Evolutionary conservation across 2,329 filamentous ascomycete species (phyloP).

Genomic region (Neofusicoccum kwambonambiense): DNA sequence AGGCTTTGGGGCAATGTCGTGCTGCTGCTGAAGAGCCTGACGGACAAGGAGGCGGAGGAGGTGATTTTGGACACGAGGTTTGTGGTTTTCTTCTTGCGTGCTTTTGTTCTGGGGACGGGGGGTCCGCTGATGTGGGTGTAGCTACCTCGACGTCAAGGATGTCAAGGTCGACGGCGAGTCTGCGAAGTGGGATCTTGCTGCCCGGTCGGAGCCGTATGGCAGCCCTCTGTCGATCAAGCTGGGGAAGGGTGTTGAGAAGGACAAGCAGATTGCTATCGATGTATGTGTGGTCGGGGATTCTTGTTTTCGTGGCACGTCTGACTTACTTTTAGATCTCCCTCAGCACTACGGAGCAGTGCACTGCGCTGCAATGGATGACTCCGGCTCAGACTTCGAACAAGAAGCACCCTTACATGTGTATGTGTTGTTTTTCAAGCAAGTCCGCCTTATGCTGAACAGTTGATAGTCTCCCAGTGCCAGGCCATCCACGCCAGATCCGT

Average conservation of each 20-base stretch:
- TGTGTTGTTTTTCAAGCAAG: slow-evolving; percentile 19
- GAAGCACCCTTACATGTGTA: slow-evolving; percentile 90
- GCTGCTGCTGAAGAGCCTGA: slow-evolving; percentile 74
- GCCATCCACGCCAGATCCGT: slow-evolving; percentile 92
- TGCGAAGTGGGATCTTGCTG: slow-evolving; percentile 68
- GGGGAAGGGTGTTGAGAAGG: slow-evolving; percentile 46
- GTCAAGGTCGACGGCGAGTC: slow-evolving; percentile 68
- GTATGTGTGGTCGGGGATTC: slow-evolving; percentile 32
- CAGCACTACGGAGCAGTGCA: slow-evolving; percentile 82
- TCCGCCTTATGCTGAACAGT: background rate
- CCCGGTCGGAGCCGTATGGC: slow-evolving; percentile 71
- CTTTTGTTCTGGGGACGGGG: background rate
- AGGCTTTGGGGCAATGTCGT: slow-evolving; percentile 73
- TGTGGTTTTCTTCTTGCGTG: slow-evolving; percentile 5
- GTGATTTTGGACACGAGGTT: slow-evolving; percentile 81
- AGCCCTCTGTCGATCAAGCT: slow-evolving; percentile 65
- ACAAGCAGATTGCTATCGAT: slow-evolving; percentile 49
- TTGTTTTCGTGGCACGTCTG: background rate
- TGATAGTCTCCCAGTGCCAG: slow-evolving; percentile 81
- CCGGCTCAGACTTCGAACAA: slow-evolving; percentile 93
- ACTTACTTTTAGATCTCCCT: slow-evolving; percentile 58
- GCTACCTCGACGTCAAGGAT: slow-evolving; percentile 69
- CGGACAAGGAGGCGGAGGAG: slow-evolving; percentile 64
- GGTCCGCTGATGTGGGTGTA: slow-evolving; percentile 20
- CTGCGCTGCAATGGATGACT: slow-evolving; percentile 92